A percentile compares a stretch with the other conserved stretches of the same genome.
phyloP scores from a whole-genome alignment of 2,329 filamentous ascomycete genomes.

The Aspergillus arachidicola region DNA sequence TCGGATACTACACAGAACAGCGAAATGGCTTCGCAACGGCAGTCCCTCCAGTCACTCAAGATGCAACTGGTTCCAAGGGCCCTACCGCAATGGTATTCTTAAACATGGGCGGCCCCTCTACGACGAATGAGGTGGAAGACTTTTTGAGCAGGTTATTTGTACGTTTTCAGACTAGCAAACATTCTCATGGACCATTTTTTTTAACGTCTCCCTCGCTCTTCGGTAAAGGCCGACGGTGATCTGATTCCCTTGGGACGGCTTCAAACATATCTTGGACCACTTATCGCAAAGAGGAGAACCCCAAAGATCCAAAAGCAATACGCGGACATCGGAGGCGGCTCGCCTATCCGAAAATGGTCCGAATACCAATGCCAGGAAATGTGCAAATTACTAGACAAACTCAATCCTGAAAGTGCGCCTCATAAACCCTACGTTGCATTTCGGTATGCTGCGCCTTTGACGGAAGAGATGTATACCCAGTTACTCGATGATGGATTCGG shows the following conservation, averaged over 20 bases:
- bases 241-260: slow-evolving; percentile 92
- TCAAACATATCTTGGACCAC: slow-evolving; percentile 84
- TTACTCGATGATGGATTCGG: slow-evolving; percentile 89
- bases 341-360: slow-evolving; percentile 96
- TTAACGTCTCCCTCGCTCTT: slow-evolving; percentile 13
- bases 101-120: slow-evolving; percentile 97
- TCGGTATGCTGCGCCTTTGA: slow-evolving; percentile 89
- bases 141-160: slow-evolving; percentile 93
- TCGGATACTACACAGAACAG: slow-evolving; percentile 27
- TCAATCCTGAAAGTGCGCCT: slow-evolving; percentile 88
- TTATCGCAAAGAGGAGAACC: slow-evolving; percentile 83
- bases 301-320: slow-evolving; percentile 98
- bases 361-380: slow-evolving; percentile 92
- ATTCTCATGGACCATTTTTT: not conserved
- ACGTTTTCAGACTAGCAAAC: slow-evolving; percentile 39
- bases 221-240: slow-evolving; percentile 77
- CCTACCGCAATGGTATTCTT: slow-evolving; percentile 98
- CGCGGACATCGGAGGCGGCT: slow-evolving; percentile 92
- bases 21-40: slow-evolving; percentile 57
- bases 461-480: slow-evolving; percentile 86
- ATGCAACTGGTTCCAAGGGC: slow-evolving; percentile 70
- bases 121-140: slow-evolving; percentile 80
- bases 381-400: slow-evolving; percentile 93
- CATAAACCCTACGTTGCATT: slow-evolving; percentile 98
- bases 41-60: slow-evolving; percentile 77